Percentiles rank a stretch among this genome's conserved stretches.
phyloP scores from a whole-genome alignment of 768 basidiomycete genomes.

The Kwoniella newhampshirensis region DNA sequence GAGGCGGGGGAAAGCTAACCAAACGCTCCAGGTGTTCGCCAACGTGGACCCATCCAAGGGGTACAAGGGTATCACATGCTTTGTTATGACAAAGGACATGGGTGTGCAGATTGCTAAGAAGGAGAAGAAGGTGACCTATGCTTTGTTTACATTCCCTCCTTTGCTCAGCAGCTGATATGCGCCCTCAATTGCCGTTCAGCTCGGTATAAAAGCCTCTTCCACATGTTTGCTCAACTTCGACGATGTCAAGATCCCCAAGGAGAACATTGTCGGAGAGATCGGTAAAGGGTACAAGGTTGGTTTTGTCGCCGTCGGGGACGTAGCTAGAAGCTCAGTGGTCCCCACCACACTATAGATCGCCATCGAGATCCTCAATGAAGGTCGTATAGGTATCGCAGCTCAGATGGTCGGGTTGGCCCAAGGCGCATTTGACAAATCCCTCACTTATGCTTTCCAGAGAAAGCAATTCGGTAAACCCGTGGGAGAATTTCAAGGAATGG shows the following conservation, averaged over 20 bases:
- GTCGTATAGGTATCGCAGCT: constrained; percentile 95
- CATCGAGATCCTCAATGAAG: constrained; percentile 95
- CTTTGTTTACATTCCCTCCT: background rate
- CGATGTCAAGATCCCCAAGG: constrained; percentile 76
- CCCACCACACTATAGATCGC: constrained; percentile 69
- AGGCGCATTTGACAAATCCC: constrained; percentile 91
- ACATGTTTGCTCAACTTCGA: constrained; percentile 94
- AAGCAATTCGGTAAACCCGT: constrained; percentile 91
- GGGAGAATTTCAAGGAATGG: constrained; percentile 90
- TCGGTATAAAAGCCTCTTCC: constrained; percentile 92
- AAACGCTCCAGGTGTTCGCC: constrained; percentile 94
- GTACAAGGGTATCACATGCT: constrained; percentile 99
- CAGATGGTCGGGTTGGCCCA: constrained; percentile 99
- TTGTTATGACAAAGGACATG: constrained; percentile 93
- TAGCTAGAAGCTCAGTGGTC: background rate
- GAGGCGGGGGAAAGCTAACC: too few relatives aligned
- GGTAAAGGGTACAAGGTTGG: constrained; percentile 85
- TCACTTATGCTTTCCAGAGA: constrained; percentile 92
- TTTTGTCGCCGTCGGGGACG: too few relatives aligned
- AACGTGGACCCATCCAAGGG: constrained; percentile 92
- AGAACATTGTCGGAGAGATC: constrained; percentile 77
- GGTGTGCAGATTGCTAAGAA: constrained; percentile 97
- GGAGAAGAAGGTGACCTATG: constrained; percentile 83
- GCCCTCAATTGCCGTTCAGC: constrained; percentile 41
- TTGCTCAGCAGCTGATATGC: background rate